Evolutionary conservation across 495 filamentous ascomycete species (phyloP).

Genomic region (Aspergillus asperescens): DNA sequence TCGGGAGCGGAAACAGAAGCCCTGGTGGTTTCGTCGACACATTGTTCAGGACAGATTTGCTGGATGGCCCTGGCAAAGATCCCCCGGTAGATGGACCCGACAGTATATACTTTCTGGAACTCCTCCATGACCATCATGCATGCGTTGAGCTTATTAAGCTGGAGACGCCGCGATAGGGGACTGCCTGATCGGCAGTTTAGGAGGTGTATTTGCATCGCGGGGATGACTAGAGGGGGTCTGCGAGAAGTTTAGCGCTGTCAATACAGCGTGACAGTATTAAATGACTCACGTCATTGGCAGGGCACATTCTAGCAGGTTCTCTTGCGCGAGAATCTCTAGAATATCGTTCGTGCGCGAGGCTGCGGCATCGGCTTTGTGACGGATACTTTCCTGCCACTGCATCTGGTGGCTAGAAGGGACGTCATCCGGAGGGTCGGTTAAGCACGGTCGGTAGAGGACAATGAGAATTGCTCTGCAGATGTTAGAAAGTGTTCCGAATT

Average conservation of each 20-base stretch:
- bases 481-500: conserved; percentile 2
- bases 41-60: conserved; percentile 24
- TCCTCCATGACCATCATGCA: conserved; percentile 41
- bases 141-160: conserved; percentile 36
- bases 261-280: neutral
- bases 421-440: conserved; percentile 14
- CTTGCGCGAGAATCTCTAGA: conserved; percentile 28
- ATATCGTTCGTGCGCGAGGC: conserved; percentile 32
- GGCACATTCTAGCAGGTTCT: conserved; percentile 26
- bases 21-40: too few species aligned
- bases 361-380: conserved; percentile 23
- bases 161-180: conserved; percentile 27
- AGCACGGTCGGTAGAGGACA: conserved; percentile 30
- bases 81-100: conserved; percentile 30
- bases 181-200: conserved; percentile 31
- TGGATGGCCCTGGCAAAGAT: conserved; percentile 32
- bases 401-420: conserved; percentile 5
- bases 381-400: conserved; percentile 21
- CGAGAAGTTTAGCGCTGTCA: neutral
- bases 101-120: conserved; percentile 32
- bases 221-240: conserved; percentile 36
- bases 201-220: conserved; percentile 39
- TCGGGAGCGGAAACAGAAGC: neutral
- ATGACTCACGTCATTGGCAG: conserved; percentile 32
- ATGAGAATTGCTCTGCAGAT: conserved; percentile 22